These are phyloP conservation scores for Globisporangium viniferum DNA, from an alignment of 352 stramenopile species.

Conservation along the genomic window DNA sequence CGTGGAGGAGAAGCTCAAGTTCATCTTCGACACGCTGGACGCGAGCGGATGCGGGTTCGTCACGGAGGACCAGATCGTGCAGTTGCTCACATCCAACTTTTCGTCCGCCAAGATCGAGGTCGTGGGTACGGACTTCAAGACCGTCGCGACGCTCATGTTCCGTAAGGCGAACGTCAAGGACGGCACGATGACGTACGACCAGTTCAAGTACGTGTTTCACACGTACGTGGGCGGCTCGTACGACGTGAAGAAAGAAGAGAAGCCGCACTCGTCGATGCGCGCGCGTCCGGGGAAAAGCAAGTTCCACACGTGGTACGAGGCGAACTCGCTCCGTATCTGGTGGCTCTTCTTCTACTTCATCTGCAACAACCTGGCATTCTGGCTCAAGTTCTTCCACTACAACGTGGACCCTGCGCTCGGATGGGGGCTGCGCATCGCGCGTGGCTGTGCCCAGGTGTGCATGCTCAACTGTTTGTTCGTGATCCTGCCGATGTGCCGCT, in stretches of 20 bases:
- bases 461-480: conserved; percentile 82
- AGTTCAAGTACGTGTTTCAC: conserved; percentile 72
- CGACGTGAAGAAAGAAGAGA: conserved; percentile 33
- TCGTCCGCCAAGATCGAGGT: conserved; percentile 66
- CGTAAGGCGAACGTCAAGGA: conserved; percentile 53
- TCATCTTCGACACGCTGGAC: conserved; percentile 86
- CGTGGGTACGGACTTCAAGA: conserved; percentile 66
- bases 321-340: conserved; percentile 74
- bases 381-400: conserved; percentile 68
- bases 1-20: conserved; percentile 72
- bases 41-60: conserved; percentile 46
- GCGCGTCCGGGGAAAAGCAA: conserved; percentile 44
- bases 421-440: conserved; percentile 68
- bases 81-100: conserved; percentile 74
- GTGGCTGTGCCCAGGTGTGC: conserved; percentile 65
- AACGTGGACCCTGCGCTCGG: conserved; percentile 73
- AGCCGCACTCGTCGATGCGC: conserved; percentile 22
- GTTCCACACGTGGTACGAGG: conserved; percentile 63
- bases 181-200: conserved; percentile 61
- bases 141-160: conserved; percentile 70
- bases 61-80: conserved; percentile 56
- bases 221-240: conserved; percentile 66
- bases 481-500: conserved; percentile 76
- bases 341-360: conserved; percentile 74
- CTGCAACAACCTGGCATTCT: conserved; percentile 69